phyloP scores from a whole-genome alignment of 352 stramenopile genomes.

The Globisporangium rhizosaccharum region DNA sequence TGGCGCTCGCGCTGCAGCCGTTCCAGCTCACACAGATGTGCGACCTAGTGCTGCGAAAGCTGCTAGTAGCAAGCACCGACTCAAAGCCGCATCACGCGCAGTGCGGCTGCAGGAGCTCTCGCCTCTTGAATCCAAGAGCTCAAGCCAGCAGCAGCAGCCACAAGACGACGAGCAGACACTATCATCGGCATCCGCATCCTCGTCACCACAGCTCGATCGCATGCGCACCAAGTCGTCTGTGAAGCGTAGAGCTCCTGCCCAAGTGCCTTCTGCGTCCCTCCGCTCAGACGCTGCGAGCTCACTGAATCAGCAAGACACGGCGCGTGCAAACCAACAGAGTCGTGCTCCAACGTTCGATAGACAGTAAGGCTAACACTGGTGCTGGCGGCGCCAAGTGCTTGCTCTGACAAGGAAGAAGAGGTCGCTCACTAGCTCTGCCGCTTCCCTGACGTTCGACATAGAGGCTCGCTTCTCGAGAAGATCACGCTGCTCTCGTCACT shows the following conservation, averaged over 20 bases:
- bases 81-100: not conserved
- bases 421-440: not conserved
- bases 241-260: not conserved
- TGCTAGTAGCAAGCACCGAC: not conserved
- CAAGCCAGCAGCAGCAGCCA: not conserved
- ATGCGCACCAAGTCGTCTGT: not conserved
- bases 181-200: too few relatives aligned
- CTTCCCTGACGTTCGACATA: not conserved
- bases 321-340: not conserved
- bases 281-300: not conserved
- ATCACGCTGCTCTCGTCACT: conserved; percentile 11
- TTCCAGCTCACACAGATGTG: too few relatives aligned
- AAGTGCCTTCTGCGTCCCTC: not conserved
- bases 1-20: not conserved
- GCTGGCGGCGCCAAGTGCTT: not conserved
- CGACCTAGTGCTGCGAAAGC: not conserved
- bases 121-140: not conserved
- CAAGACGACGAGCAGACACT: not conserved
- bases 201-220: not conserved
- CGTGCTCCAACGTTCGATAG: not conserved
- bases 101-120: conserved; percentile 1
- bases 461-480: conserved; percentile 8
- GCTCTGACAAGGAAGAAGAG: not conserved
- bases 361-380: not conserved
- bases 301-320: conserved; percentile 31